Evolutionary conservation across 2,329 filamentous ascomycete genomes (phyloP), one percentile per base, ranked within the genome.

Genomic region (Colletotrichum eremochloae): DNA sequence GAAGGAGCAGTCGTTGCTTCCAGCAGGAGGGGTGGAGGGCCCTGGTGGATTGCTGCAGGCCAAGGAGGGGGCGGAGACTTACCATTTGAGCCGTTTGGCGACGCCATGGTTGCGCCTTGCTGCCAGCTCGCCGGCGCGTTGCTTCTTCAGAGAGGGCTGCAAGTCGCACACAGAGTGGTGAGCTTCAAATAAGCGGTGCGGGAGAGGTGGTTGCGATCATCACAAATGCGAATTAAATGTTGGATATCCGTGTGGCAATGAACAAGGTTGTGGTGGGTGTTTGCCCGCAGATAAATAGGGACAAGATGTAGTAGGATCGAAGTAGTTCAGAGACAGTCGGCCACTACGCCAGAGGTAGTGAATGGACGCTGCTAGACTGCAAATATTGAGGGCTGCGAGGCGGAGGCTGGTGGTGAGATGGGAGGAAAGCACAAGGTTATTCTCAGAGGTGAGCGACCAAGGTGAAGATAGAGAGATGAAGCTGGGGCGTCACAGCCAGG

Each of bases 51-150:
- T 18, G 46, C 46, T 18, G 52, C 46, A 20, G 48, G 50, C 12
- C 29, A 46, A 31, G 55, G 58, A 38, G 38, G 18, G 20, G 31
- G 42, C 46, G 62, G 31, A 6, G 31, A 61, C 53, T 64, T 52
- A 75, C 74, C 65, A 65, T 72, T 74, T 52, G 68, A 62, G 29
- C 68, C 65, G 53, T 75, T 73, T 42, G 74, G 62, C 55, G 74
- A 69, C 40, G 72, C 74, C 74, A 75, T 75, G 72, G 24, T 55
- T 44, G 61, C 63, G 46, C 42, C 33, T 64, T 24, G 15, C 29
- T 62, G n/a, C 62, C 52, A 61, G 56, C 29, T 42, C 31, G 40
- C 12, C 63, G 24, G n/a, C 12, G 36, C 40, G 15, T 44, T 40
- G 29, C 29, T 61, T 48, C 55, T 42, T 48, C n/a, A 42, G 31